phyloP scores from a whole-genome alignment of 139 green algal species.

The Gonium pectorale region DNA sequence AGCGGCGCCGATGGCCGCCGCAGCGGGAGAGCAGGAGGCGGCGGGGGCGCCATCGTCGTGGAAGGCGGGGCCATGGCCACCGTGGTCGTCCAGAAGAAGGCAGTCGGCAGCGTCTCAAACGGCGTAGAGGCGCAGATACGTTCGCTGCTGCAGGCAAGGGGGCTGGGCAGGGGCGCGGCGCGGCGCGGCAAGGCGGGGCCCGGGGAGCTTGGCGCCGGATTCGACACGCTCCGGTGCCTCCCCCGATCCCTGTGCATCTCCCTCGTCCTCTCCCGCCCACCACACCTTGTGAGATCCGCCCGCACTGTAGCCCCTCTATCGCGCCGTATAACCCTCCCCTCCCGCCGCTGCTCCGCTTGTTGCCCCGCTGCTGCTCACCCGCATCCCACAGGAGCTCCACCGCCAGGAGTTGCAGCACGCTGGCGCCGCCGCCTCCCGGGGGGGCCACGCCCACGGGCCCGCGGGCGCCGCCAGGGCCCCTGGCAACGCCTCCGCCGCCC shows the following conservation, averaged over 20 bases:
- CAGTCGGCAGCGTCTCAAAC: background rate
- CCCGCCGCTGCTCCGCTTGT: too few species aligned
- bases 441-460: background rate
- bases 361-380: too few species aligned
- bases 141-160: conserved; percentile 30
- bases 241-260: too few species aligned
- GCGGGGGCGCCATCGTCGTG: background rate
- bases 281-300: too few species aligned
- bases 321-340: too few species aligned
- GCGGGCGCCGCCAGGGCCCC: too few species aligned
- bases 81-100: conserved; percentile 34
- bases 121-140: conserved; percentile 39
- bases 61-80: conserved; percentile 42
- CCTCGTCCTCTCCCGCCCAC: too few species aligned
- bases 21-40: background rate
- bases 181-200: too few species aligned
- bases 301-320: too few species aligned
- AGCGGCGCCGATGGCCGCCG: background rate
- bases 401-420: conserved; percentile 2
- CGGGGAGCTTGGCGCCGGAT: too few species aligned
- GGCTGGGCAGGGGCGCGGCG: too few species aligned
- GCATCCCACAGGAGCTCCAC: background rate
- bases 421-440: background rate
- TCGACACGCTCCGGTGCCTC: too few species aligned
- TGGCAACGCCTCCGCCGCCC: background rate